Base-by-base conservation (phyloP, 73 alveolate species). In the Tetrahymena malaccensis region DNA sequence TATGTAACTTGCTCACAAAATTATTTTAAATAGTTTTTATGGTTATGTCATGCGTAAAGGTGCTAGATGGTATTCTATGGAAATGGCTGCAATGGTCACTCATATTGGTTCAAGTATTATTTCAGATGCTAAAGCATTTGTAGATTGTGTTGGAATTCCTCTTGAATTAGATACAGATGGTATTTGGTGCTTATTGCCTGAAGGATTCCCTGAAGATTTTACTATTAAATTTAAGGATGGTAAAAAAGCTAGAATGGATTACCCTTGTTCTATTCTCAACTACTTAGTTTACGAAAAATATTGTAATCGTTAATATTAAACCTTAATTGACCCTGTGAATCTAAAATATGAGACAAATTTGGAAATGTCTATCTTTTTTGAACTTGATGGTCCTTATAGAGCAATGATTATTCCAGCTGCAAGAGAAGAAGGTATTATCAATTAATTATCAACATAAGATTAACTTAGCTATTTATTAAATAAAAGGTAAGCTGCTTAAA, bases 41-140 rank as follows among this genome's bases (percentile, higher is more conserved):
- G 99, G 99, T 84, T 99, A 99, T 94, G 99, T 99, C 84, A 99
- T 99, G 99, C 98, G 99, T 94, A 99, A 98, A 98, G 99, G 99
- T 10, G 99, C 99, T 19, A 96, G 99, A 70, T 99, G 99, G 99
- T 99, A 98, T 96, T 99, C 99, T 8, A 99, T 99, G 99, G 99
- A 99, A 96, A 99, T 99, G 99, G 99, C 99, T n/a, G 99, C 99
- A 55, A 99, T 99, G 37, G 99, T 99, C 93, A 99, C 99, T 16
- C 99, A 99, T 97, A 98, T 99, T 57, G 99, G 99, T 25, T 98
- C 99, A 43, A 97, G 98, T 95, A 98, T 99, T 94, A 99, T 99
- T 93, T 98, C 99, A 25, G 99, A 98, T 96, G 99, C 99, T 35
- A 98, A 99, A 96, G 96, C 97, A 55, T 97, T 98, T 89, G 97